Evolutionary conservation across 345 rosid species (phyloP), one percentile per base, ranked within the genome.

Genomic region (Gossypium bickii): DNA sequence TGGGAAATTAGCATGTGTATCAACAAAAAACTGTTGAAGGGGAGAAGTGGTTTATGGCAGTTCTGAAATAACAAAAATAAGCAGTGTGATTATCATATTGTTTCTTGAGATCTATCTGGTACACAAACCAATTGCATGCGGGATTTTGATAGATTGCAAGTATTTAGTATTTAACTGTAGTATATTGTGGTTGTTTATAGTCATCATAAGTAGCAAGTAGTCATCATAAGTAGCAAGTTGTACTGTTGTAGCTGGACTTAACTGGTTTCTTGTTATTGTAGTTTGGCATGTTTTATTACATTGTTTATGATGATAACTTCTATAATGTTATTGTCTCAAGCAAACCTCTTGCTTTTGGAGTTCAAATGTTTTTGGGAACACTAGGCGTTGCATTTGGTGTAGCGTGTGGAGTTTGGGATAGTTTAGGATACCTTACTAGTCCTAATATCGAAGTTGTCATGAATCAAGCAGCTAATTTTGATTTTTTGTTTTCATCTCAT

Each of bases 291-390:
- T 29, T 58, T 24, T 34, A 7, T 34, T 29, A 7, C 8, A 61
- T 52, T 55, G 12, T 55, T 17, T 55, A 55, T 8, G 11, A 55
- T 55, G 22, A 7, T 20, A 55, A 55, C 59, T 55, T 55, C 18
- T 8, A 55, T 55, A 1, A n/a, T 55, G 59, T n/a, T 7, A 34
- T 29, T 16, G 6, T 34, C 67, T 3, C 48, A n/a, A 17, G 25
- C 45, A 63, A 63, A 63, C 67, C 67, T 9, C 45, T 17, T 61
- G 17, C 41, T 61, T 61, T 61, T 27, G 65, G 65, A 13, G 65
- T 27, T 61, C 17, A 12, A 27, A 25, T 61, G 44, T 7, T 61
- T 60, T 15, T 27, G 65, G n/a, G 5, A 61, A 25, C 41, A 60
- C 17, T 61, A 61, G 65, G 18, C 15, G 18, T 27, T 29, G 0